Conservation (phyloP, 805 yeast genomes). For the Metschnikowia kunwiensis region DNA sequence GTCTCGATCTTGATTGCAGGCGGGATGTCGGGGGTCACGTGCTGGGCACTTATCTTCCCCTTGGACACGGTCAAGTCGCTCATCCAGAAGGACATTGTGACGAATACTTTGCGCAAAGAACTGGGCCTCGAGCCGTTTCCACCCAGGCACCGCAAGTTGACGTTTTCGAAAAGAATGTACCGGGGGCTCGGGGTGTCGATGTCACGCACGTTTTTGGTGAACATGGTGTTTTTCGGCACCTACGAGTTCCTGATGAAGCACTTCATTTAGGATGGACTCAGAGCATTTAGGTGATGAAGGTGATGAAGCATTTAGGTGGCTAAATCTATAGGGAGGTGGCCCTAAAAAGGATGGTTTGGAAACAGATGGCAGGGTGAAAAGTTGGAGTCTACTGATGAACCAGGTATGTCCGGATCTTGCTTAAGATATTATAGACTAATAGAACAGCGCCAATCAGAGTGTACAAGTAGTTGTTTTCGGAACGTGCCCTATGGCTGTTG, state of each 20-base stretch:
- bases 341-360: too few species aligned
- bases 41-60: slow-evolving; percentile 73
- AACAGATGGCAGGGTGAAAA: too few species aligned
- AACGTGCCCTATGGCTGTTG: too few species aligned
- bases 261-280: slow-evolving; percentile 34
- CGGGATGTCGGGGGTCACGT: slow-evolving; percentile 70
- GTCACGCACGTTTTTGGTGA: slow-evolving; percentile 66
- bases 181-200: slow-evolving; percentile 77
- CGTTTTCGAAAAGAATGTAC: slow-evolving; percentile 51
- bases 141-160: slow-evolving; percentile 26
- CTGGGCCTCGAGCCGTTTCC: slow-evolving; percentile 46
- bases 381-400: too few species aligned
- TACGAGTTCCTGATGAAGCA: slow-evolving; percentile 67
- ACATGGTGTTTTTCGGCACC: slow-evolving; percentile 70
- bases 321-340: too few species aligned
- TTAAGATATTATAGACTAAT: too few species aligned
- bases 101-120: slow-evolving; percentile 55
- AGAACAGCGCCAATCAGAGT: too few species aligned
- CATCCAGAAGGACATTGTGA: slow-evolving; percentile 69
- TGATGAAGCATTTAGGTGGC: too few species aligned
- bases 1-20: slow-evolving; percentile 53
- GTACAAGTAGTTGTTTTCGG: too few species aligned
- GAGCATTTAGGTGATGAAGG: too few species aligned
- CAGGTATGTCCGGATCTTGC: too few species aligned
- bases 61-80: slow-evolving; percentile 76